Conservation (phyloP, 495 filamentous ascomycete species). For the Aspergillus asperescens region DNA sequence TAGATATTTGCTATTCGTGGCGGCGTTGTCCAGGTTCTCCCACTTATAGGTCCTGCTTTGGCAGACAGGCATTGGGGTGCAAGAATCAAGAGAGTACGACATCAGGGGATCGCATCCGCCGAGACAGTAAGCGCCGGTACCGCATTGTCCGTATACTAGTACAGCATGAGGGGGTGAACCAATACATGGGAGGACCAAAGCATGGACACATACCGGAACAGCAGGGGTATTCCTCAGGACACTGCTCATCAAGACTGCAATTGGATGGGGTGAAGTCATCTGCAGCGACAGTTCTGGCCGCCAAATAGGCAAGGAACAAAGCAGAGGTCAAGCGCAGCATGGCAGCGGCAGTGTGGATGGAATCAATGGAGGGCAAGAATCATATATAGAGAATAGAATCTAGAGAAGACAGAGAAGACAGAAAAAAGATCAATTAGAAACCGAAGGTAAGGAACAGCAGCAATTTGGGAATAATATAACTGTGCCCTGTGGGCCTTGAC, state of each 20-base stretch:
- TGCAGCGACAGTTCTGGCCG: slow-evolving; percentile 28
- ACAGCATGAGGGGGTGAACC: not conserved
- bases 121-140: slow-evolving; percentile 90
- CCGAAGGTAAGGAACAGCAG: not conserved
- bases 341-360: slow-evolving; percentile 14
- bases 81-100: slow-evolving; percentile 77
- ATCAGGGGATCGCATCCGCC: slow-evolving; percentile 87
- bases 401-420: not conserved
- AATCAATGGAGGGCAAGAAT: not conserved
- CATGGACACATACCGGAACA: slow-evolving; percentile 95
- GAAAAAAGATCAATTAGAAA: slow-evolving; percentile 1
- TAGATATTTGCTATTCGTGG: slow-evolving; percentile 71
- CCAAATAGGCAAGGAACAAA: slow-evolving; percentile 33
- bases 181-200: not conserved
- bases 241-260: slow-evolving; percentile 58
- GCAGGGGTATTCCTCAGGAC: slow-evolving; percentile 73
- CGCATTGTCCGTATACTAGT: slow-evolving; percentile 87
- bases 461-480: too few relatives aligned
- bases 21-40: slow-evolving; percentile 61
- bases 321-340: slow-evolving; percentile 36
- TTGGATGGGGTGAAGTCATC: slow-evolving; percentile 20
- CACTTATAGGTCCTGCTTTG: slow-evolving; percentile 62
- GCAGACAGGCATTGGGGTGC: slow-evolving; percentile 81
- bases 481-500: slow-evolving; percentile 1
- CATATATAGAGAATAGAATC: slow-evolving; percentile 5